phyloP scores from a whole-genome alignment of 768 basidiomycete genomes.

The Glaciozyma antarctica region DNA sequence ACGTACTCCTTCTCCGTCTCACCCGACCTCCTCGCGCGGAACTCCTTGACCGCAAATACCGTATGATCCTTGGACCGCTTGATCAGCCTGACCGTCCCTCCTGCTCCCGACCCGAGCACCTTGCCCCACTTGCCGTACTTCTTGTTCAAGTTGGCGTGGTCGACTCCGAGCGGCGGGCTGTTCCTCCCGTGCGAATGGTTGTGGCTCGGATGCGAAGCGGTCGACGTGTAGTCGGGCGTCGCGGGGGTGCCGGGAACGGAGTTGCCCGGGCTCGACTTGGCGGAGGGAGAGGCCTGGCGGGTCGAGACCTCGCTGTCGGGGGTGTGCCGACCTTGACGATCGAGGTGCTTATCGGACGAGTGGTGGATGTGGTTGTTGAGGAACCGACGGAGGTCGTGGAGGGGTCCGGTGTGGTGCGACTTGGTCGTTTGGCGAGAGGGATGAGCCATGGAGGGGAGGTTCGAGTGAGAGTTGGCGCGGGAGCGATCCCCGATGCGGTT shows the following conservation, averaged over 20 bases:
- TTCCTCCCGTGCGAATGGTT: slow-evolving; percentile 42
- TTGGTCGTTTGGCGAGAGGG: slow-evolving; percentile 39
- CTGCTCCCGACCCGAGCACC: slow-evolving; percentile 87
- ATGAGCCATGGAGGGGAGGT: slow-evolving; percentile 33
- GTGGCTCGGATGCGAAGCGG: slow-evolving; percentile 35
- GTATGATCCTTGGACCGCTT: slow-evolving; percentile 46
- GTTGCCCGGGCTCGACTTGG: slow-evolving; percentile 19
- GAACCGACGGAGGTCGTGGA: slow-evolving; percentile 90
- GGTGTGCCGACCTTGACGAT: slow-evolving; percentile 13
- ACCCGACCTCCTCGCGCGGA: slow-evolving; percentile 74
- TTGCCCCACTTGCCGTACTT: slow-evolving; percentile 99
- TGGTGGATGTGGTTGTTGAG: slow-evolving; percentile 71
- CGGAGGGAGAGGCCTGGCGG: slow-evolving; percentile 4
- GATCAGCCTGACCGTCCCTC: slow-evolving; percentile 95
- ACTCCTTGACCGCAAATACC: slow-evolving; percentile 95
- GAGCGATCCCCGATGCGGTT: slow-evolving; percentile 28
- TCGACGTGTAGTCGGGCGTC: slow-evolving; percentile 37
- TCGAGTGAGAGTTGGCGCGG: slow-evolving; percentile 24
- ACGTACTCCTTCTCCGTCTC: slow-evolving; percentile 96
- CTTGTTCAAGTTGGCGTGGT: slow-evolving; percentile 85
- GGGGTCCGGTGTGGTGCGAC: slow-evolving; percentile 54
- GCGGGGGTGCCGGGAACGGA: slow-evolving; percentile 26
- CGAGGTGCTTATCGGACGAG: slow-evolving; percentile 26
- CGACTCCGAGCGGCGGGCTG: slow-evolving; percentile 64
- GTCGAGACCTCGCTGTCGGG: slow-evolving; percentile 4